Percentiles rank a stretch among this genome's conserved stretches.
Conservation (phyloP, 306 rosid genomes). For the Glycine latifolia region DNA sequence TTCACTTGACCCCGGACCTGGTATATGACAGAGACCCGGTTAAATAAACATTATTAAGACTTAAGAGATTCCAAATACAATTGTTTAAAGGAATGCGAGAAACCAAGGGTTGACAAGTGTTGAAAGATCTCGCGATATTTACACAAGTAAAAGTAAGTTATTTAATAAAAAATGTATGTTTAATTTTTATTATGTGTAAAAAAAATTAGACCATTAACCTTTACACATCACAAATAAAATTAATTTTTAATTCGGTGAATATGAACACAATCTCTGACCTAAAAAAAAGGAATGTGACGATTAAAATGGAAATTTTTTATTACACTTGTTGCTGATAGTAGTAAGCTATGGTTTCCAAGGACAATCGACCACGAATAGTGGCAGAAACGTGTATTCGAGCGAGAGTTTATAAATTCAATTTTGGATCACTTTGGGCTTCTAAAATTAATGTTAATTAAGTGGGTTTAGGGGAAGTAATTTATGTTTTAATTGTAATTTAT, state of each 20-base stretch:
- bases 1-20: background rate
- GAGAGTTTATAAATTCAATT: background rate
- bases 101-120: no score
- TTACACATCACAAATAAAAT: no score
- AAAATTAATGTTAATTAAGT: no score
- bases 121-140: no score
- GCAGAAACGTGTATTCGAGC: background rate
- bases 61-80: background rate
- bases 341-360: background rate
- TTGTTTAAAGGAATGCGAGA: background rate
- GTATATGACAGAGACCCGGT: background rate
- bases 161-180: no score
- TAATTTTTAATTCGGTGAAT: no score
- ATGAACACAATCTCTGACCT: no score
- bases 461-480: background rate
- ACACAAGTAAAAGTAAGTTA: no score
- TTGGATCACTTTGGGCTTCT: background rate
- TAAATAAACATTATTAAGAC: background rate
- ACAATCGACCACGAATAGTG: background rate
- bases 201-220: no score
- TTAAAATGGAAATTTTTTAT: background rate
- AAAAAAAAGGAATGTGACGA: background rate
- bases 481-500: background rate
- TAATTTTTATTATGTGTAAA: no score
- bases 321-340: background rate